A percentile compares a stretch with the other conserved stretches of the same genome.
Evolutionary conservation across 805 yeast species (phyloP).

Genomic region (Wickerhamomyces bovis): DNA sequence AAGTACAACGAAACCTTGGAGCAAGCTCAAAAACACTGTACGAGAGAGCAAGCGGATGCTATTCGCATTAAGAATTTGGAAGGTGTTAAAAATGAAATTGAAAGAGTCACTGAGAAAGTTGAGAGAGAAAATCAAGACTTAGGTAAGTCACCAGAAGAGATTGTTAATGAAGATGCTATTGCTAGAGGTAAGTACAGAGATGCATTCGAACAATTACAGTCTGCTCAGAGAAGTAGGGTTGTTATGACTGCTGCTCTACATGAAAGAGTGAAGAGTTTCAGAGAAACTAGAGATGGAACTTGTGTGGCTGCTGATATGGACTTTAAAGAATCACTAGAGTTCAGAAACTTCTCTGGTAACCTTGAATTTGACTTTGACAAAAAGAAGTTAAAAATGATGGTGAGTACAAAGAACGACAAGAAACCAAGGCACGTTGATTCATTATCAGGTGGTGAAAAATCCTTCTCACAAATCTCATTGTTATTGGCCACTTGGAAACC

Average conservation of each 20-base stretch:
- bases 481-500: constrained; percentile 87
- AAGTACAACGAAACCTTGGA: constrained; percentile 9
- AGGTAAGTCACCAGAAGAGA: constrained; percentile 52
- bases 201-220: constrained; percentile 34
- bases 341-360: constrained; percentile 70
- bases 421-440: constrained; percentile 69
- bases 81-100: constrained; percentile 43
- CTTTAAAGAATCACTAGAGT: constrained; percentile 53
- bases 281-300: constrained; percentile 32
- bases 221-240: constrained; percentile 29
- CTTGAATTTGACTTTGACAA: constrained; percentile 55
- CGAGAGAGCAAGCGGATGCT: constrained; percentile 39
- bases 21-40: constrained; percentile 38
- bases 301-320: constrained; percentile 45
- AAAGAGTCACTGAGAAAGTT: constrained; percentile 39
- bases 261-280: constrained; percentile 37
- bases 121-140: constrained; percentile 45
- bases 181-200: constrained; percentile 38
- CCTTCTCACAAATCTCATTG: constrained; percentile 86
- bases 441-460: constrained; percentile 94
- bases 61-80: constrained; percentile 37
- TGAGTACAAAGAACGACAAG: constrained; percentile 54
- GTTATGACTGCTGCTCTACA: constrained; percentile 32
- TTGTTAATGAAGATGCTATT: constrained; percentile 39
- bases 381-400: constrained; percentile 48